A percentile compares a stretch with the other conserved stretches of the same genome.
Evolutionary conservation across 495 filamentous ascomycete genomes (phyloP).

Genomic region (Aspergillus bridgeri): DNA sequence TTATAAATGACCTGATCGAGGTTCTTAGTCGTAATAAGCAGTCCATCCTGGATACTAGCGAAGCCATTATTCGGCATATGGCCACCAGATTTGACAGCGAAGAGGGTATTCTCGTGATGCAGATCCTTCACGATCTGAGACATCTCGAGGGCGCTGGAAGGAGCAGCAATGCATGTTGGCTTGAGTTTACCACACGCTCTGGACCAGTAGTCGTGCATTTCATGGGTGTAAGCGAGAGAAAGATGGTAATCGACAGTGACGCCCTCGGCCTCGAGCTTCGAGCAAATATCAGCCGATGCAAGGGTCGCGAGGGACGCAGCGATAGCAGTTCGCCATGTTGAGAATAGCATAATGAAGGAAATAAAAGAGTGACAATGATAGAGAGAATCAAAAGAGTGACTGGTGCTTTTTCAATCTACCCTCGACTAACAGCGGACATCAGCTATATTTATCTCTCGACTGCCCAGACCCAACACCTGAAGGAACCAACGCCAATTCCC

Average conservation of each 20-base stretch:
- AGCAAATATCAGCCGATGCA: constrained; percentile 35
- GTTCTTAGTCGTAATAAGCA: constrained; percentile 39
- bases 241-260: constrained; percentile 30
- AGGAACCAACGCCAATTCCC: too few species aligned
- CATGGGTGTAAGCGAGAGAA: constrained; percentile 24
- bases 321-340: constrained; percentile 18
- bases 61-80: constrained; percentile 46
- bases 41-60: constrained; percentile 39
- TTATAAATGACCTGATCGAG: constrained; percentile 36
- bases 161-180: constrained; percentile 40
- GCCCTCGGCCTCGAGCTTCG: constrained; percentile 26
- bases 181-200: constrained; percentile 37
- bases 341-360: constrained; percentile 21
- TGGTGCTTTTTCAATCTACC: too few species aligned
- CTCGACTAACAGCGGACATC: too few species aligned
- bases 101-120: constrained; percentile 33
- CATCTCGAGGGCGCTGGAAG: constrained; percentile 36
- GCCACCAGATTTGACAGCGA: constrained; percentile 43
- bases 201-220: constrained; percentile 39
- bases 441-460: too few species aligned
- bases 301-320: constrained; percentile 21
- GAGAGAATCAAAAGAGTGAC: not conserved
- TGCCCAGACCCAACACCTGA: too few species aligned
- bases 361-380: not conserved
- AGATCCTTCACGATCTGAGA: constrained; percentile 36